A percentile compares a stretch with the other conserved stretches of the same genome.
Evolutionary conservation across 2,329 filamentous ascomycete genomes (phyloP).

Genomic region (Botrytis sinoallii): DNA sequence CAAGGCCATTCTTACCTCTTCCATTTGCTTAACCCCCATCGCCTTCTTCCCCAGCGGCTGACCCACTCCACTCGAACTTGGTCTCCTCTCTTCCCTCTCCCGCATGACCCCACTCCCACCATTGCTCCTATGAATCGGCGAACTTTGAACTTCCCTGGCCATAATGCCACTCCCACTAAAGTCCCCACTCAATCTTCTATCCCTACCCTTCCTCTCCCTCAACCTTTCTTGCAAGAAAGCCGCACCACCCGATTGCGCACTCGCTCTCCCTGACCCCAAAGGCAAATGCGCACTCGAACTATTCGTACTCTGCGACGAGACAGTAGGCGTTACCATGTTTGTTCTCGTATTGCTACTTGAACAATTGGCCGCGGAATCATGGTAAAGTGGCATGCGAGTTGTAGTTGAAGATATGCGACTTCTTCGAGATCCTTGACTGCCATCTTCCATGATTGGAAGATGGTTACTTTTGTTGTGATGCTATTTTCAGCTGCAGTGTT

Average conservation of each 20-base stretch:
- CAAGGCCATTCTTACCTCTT: slow-evolving; percentile 50
- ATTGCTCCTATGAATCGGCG: slow-evolving; percentile 27
- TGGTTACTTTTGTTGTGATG: background rate
- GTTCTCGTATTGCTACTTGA: slow-evolving; percentile 31
- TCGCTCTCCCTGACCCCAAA: slow-evolving; percentile 19
- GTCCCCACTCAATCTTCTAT: slow-evolving; percentile 31
- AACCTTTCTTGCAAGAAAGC: slow-evolving; percentile 38
- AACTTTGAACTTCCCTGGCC: slow-evolving; percentile 34
- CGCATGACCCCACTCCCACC: slow-evolving; percentile 16
- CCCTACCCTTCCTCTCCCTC: slow-evolving; percentile 37
- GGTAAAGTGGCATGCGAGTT: slow-evolving; percentile 4
- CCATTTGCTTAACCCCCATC: slow-evolving; percentile 67
- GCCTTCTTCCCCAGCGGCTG: slow-evolving; percentile 39
- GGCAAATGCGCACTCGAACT: slow-evolving; percentile 24
- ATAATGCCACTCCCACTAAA: slow-evolving; percentile 16
- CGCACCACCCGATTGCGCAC: slow-evolving; percentile 23
- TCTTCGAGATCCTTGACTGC: slow-evolving; percentile 18
- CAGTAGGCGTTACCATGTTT: slow-evolving; percentile 24
- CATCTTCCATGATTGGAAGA: slow-evolving; percentile 18
- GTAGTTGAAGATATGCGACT: slow-evolving; percentile 20
- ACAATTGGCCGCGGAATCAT: slow-evolving; percentile 24
- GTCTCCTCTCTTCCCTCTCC: slow-evolving; percentile 31
- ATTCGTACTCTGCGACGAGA: slow-evolving; percentile 18
- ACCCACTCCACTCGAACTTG: slow-evolving; percentile 32
- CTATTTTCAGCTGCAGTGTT: background rate